phyloP scores from a whole-genome alignment of 2,329 filamentous ascomycete genomes.

The Arthrobotrys pseudoclavata region DNA sequence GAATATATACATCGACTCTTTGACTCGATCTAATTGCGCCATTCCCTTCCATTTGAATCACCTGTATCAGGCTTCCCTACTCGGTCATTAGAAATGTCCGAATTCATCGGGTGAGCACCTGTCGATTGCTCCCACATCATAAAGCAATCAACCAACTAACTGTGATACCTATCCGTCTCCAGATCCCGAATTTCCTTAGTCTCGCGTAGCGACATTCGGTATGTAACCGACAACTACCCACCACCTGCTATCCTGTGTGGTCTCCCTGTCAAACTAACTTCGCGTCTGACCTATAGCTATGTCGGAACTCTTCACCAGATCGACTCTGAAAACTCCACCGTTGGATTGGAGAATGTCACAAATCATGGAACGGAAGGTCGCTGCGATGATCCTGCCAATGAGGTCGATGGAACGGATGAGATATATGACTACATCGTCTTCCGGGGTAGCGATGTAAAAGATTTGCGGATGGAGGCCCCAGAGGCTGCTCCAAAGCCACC shows the following conservation, averaged over 20 bases:
- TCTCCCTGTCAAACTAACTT: slow-evolving; percentile 19
- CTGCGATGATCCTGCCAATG: slow-evolving; percentile 80
- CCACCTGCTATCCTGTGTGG: not conserved
- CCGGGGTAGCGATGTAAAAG: slow-evolving; percentile 97
- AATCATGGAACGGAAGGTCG: slow-evolving; percentile 96
- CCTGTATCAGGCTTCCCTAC: not conserved
- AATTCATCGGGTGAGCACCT: slow-evolving; percentile 73
- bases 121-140: slow-evolving; percentile 65
- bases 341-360: slow-evolving; percentile 94
- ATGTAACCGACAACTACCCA: slow-evolving; percentile 65
- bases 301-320: slow-evolving; percentile 96
- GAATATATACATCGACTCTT: slow-evolving; percentile 20
- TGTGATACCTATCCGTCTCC: slow-evolving; percentile 60
- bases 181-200: slow-evolving; percentile 96
- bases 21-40: slow-evolving; percentile 19
- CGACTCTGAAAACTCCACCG: slow-evolving; percentile 96
- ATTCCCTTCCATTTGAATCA: slow-evolving; percentile 11
- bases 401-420: slow-evolving; percentile 85
- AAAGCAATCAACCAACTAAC: slow-evolving; percentile 45
- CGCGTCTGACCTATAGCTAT: slow-evolving; percentile 75
- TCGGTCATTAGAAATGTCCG: slow-evolving; percentile 69
- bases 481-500: slow-evolving; percentile 79
- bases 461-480: slow-evolving; percentile 90
- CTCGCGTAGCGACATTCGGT: slow-evolving; percentile 98
- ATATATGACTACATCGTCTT: slow-evolving; percentile 99